phyloP scores from a whole-genome alignment of 768 basidiomycete genomes.

The Hygrocybe punicea region DNA sequence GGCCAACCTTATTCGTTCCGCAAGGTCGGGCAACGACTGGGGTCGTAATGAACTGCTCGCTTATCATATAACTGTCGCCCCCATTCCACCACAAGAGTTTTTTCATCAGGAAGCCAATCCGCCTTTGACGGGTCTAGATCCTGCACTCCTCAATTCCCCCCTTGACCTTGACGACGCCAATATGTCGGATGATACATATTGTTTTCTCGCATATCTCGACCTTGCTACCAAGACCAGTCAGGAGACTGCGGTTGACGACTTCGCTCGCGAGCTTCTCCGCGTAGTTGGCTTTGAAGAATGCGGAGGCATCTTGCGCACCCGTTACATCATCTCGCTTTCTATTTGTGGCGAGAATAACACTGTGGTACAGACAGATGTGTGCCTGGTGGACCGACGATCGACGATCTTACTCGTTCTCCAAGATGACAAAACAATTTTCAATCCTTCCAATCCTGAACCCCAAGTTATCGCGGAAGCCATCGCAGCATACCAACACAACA shows the following conservation, averaged over 20 bases:
- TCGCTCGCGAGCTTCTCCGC: background rate
- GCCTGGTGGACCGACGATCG: background rate
- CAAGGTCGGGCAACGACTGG: too few species aligned
- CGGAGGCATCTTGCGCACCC: background rate
- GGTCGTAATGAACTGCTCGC: background rate
- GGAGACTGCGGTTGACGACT: background rate
- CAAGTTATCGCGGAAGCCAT: slow-evolving; percentile 23
- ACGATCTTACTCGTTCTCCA: slow-evolving; percentile 6
- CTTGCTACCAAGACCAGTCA: background rate
- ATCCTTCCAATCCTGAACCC: slow-evolving; percentile 15
- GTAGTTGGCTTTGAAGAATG: background rate
- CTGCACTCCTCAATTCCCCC: background rate
- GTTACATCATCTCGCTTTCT: background rate
- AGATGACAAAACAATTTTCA: slow-evolving; percentile 1
- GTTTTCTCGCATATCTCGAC: background rate
- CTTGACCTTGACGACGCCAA: background rate
- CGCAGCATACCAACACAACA: slow-evolving; percentile 25
- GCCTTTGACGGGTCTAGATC: background rate
- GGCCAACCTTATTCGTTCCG: too few species aligned
- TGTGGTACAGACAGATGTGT: background rate
- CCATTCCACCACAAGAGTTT: background rate
- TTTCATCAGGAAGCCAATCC: background rate
- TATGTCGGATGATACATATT: background rate
- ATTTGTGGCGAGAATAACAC: background rate
- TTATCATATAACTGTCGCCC: background rate